These are phyloP conservation scores for Aspergillus haitiensis DNA, from an alignment of 495 filamentous ascomycete species.

Conservation along the genomic window DNA sequence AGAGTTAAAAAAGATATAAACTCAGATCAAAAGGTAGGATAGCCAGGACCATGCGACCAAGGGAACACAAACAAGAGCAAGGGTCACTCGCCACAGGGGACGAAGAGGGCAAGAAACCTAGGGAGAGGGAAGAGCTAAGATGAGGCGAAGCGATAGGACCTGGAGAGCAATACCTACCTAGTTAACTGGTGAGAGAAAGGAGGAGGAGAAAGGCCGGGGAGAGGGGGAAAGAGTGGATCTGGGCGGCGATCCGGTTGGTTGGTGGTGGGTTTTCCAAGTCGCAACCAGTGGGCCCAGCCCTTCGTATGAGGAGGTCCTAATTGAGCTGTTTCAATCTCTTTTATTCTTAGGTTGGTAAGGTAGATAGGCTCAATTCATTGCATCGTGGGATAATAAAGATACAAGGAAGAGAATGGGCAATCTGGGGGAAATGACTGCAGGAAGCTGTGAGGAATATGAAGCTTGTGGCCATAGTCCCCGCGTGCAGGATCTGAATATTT, in stretches of 20 bases:
- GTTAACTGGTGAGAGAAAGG: slow-evolving; percentile 11
- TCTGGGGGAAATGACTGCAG: not conserved
- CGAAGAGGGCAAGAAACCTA: not conserved
- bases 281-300: not conserved
- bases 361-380: too few relatives aligned
- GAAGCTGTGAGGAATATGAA: not conserved
- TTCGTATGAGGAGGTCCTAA: not conserved
- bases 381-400: too few relatives aligned
- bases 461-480: not conserved
- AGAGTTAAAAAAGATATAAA: slow-evolving; percentile 13
- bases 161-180: not conserved
- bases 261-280: slow-evolving; percentile 3
- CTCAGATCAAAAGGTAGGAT: slow-evolving; percentile 5
- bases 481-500: not conserved
- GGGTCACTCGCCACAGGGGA: slow-evolving; percentile 7
- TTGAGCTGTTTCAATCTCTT: not conserved
- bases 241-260: slow-evolving; percentile 18
- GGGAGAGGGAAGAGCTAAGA: not conserved
- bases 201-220: slow-evolving; percentile 13
- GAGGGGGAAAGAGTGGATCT: slow-evolving; percentile 9
- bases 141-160: slow-evolving; percentile 6
- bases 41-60: slow-evolving; percentile 20
- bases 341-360: too few relatives aligned
- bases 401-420: too few relatives aligned
- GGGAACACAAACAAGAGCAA: slow-evolving; percentile 5